phyloP scores from a whole-genome alignment of 306 rosid genomes.

The Leucaena leucocephala region DNA sequence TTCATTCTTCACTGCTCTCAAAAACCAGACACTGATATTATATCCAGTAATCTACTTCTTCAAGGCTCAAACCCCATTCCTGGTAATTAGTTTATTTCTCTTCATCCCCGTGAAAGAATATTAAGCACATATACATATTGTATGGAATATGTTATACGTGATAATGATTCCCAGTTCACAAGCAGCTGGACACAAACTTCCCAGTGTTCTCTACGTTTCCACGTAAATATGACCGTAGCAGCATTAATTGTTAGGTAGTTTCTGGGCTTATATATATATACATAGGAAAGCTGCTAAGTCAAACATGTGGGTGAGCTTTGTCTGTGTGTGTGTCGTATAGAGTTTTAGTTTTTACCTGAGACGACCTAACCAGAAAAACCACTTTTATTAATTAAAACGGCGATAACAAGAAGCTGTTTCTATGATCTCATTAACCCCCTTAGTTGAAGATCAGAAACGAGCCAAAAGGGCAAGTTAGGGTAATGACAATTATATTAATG shows the following conservation, averaged over 20 bases:
- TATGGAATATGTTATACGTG: background rate
- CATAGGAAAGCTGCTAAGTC: background rate
- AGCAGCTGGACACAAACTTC: background rate
- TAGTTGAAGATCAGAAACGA: background rate
- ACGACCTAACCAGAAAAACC: too few relatives aligned
- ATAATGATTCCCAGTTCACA: background rate
- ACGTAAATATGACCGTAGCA: background rate
- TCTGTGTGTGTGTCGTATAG: background rate
- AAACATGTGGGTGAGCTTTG: background rate
- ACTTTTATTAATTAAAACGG: background rate
- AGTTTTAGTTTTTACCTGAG: background rate
- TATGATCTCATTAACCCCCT: background rate
- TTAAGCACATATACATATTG: background rate
- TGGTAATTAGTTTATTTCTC: background rate
- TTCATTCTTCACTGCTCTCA: background rate
- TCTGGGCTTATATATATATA: background rate
- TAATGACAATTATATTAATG: background rate
- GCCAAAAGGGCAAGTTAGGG: constrained; percentile 13
- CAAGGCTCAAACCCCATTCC: background rate
- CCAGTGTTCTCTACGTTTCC: background rate
- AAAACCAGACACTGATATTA: background rate
- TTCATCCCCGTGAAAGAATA: background rate
- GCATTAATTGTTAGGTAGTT: background rate
- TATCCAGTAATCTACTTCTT: background rate
- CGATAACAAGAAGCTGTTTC: background rate